Percentiles rank a stretch among this genome's conserved stretches.
These are phyloP conservation scores for Argentina anserina DNA, from an alignment of 306 rosid species.

Conservation along the genomic window DNA sequence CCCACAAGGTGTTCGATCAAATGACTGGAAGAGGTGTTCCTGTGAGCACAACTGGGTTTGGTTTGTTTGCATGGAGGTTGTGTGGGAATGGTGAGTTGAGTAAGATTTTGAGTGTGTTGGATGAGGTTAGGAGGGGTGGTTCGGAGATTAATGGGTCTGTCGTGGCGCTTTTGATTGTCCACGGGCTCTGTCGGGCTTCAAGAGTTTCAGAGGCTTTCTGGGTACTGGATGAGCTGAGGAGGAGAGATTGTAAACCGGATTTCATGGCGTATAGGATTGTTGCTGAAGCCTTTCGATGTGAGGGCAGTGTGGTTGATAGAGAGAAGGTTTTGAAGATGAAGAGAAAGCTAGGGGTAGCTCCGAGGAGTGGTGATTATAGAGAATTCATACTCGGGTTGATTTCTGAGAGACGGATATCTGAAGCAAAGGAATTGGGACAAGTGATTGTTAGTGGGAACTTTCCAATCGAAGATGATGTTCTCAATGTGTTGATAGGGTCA, in stretches of 20 bases:
- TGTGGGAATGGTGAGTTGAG: conserved; percentile 44
- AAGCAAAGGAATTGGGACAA: conserved; percentile 74
- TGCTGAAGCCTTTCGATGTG: conserved; percentile 43
- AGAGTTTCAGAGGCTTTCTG: conserved; percentile 53
- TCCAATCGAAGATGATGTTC: conserved; percentile 70
- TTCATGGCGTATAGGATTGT: conserved; percentile 86
- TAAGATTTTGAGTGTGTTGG: conserved; percentile 41
- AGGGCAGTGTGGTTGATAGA: conserved; percentile 52
- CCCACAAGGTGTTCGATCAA: conserved; percentile 56
- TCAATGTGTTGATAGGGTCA: conserved; percentile 66
- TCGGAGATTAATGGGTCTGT: conserved; percentile 69
- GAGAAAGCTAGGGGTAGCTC: conserved; percentile 91
- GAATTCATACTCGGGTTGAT: conserved; percentile 57
- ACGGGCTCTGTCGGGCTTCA: conserved; percentile 61
- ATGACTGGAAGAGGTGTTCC: conserved; percentile 44
- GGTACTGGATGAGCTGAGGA: conserved; percentile 62
- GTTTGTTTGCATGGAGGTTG: conserved; percentile 62
- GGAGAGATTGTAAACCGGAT: conserved; percentile 79
- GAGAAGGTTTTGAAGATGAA: conserved; percentile 79
- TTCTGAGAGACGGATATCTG: conserved; percentile 44
- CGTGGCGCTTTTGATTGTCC: conserved; percentile 55
- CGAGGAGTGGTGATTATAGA: conserved; percentile 59
- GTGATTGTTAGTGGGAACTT: conserved; percentile 66
- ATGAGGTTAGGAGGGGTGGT: conserved; percentile 40
- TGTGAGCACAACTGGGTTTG: conserved; percentile 70